A percentile compares a stretch with the other conserved stretches of the same genome.
These are phyloP conservation scores for Balansia obtecta DNA, from an alignment of 2,329 filamentous ascomycete species.

Conservation along the genomic window DNA sequence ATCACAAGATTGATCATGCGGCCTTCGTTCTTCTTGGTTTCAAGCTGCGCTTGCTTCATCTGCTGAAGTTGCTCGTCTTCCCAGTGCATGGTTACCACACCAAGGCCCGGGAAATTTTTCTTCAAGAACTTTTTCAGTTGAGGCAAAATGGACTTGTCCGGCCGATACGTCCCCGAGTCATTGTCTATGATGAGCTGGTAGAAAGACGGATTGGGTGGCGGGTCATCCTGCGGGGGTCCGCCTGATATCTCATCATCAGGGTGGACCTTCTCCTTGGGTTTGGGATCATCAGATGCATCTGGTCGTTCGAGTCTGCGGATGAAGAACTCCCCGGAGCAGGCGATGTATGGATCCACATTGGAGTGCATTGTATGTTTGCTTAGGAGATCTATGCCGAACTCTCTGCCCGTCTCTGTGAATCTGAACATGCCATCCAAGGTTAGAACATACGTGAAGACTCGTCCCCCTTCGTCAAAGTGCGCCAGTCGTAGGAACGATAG, in stretches of 20 bases:
- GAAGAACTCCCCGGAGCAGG: slow-evolving; percentile 89
- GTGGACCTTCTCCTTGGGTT: slow-evolving; percentile 36
- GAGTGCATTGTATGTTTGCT: slow-evolving; percentile 97
- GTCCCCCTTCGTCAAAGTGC: slow-evolving; percentile 74
- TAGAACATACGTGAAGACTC: slow-evolving; percentile 84
- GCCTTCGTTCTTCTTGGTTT: slow-evolving; percentile 57
- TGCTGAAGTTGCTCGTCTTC: slow-evolving; percentile 60
- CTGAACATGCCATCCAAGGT: slow-evolving; percentile 77
- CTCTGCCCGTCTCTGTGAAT: slow-evolving; percentile 91
- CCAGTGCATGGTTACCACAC: slow-evolving; percentile 63
- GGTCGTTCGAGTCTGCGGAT: slow-evolving; percentile 53
- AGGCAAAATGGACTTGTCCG: slow-evolving; percentile 65
- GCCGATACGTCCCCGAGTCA: slow-evolving; percentile 85
- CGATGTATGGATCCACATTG: slow-evolving; percentile 81
- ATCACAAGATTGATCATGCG: slow-evolving; percentile 39
- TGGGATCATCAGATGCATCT: slow-evolving; percentile 27
- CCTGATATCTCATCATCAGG: slow-evolving; percentile 33
- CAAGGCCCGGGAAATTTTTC: slow-evolving; percentile 63
- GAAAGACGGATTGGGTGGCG: slow-evolving; percentile 35
- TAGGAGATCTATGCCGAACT: slow-evolving; percentile 86
- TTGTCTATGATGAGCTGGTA: slow-evolving; percentile 94
- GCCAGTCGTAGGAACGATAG: slow-evolving; percentile 74
- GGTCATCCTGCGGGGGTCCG: slow-evolving; percentile 31
- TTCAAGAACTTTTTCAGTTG: slow-evolving; percentile 58
- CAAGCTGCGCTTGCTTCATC: slow-evolving; percentile 65